Percentiles rank a stretch among this genome's conserved stretches.
These are phyloP conservation scores for Decorospora gaudefroyi DNA, from an alignment of 2,329 filamentous ascomycete species.

Conservation along the genomic window DNA sequence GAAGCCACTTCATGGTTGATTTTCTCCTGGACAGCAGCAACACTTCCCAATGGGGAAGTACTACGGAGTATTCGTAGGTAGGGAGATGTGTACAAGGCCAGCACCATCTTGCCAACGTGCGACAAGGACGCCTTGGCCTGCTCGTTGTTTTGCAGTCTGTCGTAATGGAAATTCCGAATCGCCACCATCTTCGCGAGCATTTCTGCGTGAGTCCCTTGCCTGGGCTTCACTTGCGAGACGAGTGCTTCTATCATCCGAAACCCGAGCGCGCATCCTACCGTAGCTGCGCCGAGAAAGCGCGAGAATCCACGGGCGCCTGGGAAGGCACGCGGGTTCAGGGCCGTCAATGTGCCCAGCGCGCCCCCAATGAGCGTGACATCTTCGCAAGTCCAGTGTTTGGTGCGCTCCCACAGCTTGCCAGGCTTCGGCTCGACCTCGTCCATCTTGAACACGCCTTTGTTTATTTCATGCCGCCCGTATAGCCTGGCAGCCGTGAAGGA, in stretches of 20 bases:
- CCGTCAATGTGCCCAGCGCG: constrained; percentile 17
- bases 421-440: constrained; percentile 23
- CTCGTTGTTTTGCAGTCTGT: constrained; percentile 14
- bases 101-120: constrained; percentile 12
- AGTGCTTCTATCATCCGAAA: constrained; percentile 7
- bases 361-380: constrained; percentile 24
- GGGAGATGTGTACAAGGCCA: constrained; percentile 13
- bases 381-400: constrained; percentile 22
- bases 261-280: constrained; percentile 22
- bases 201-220: too few relatives aligned
- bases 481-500: constrained; percentile 9
- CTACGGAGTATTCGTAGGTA: constrained; percentile 1
- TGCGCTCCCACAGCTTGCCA: constrained; percentile 28
- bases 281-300: constrained; percentile 23
- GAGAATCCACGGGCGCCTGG: constrained; percentile 22
- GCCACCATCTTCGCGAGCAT: too few relatives aligned
- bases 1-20: too few relatives aligned
- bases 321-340: constrained; percentile 22
- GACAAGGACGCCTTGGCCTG: constrained; percentile 20
- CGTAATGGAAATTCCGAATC: constrained; percentile 7
- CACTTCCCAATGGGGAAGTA: constrained; percentile 6
- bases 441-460: constrained; percentile 26
- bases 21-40: too few relatives aligned
- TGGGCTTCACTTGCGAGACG: too few relatives aligned
- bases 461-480: constrained; percentile 23